Evolutionary conservation across 352 stramenopile species (phyloP).

Genomic region (Blastocystis sp.): DNA sequence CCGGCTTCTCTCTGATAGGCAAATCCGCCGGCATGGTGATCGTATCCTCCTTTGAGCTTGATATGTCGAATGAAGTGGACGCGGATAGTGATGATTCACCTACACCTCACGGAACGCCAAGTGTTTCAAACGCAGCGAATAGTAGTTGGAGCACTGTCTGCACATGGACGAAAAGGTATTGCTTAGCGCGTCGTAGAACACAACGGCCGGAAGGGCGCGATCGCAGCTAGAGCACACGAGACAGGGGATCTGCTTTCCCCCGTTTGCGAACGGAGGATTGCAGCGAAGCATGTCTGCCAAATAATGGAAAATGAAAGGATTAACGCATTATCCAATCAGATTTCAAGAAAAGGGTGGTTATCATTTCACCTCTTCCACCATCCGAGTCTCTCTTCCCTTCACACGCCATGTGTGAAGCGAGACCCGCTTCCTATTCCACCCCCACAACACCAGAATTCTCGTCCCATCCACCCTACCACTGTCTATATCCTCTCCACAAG

Average conservation of each 20-base stretch:
- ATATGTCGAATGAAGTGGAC: not conserved
- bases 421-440: too few species aligned
- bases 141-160: not conserved
- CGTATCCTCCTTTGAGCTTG: not conserved
- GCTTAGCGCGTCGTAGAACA: not conserved
- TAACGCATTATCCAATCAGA: slow-evolving; percentile 19
- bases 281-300: not conserved
- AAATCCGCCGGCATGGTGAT: not conserved
- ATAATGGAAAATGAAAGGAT: not conserved
- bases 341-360: not conserved
- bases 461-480: too few species aligned
- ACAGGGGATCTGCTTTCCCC: not conserved
- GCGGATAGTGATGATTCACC: not conserved
- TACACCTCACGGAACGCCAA: not conserved
- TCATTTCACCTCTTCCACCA: not conserved
- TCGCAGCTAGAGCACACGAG: slow-evolving; percentile 1
- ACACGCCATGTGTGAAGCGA: too few species aligned
- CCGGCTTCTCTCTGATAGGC: not conserved
- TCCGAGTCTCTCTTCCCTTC: not conserved
- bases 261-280: not conserved
- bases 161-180: slow-evolving; percentile 19
- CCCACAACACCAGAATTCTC: too few species aligned
- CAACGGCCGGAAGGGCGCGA: not conserved
- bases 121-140: not conserved
- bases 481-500: too few species aligned